These are phyloP conservation scores for Ustilago crameri DNA, from an alignment of 1,284 basidiomycete species.

Conservation along the genomic window DNA sequence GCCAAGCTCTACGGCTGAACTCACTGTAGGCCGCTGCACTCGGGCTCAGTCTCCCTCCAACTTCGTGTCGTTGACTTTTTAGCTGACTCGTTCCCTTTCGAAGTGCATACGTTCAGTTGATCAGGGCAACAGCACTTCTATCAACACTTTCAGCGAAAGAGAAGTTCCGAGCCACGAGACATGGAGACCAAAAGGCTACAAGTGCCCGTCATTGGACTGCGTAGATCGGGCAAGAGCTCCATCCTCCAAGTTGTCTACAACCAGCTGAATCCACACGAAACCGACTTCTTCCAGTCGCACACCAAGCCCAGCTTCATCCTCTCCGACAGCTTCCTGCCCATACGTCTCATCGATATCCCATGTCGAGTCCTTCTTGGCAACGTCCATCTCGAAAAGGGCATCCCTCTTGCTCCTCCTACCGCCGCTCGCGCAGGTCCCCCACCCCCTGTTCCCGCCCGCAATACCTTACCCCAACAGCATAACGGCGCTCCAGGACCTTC, in stretches of 20 bases:
- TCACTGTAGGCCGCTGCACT: too few species aligned
- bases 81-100: background rate
- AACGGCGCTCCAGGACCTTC: conserved; percentile 1
- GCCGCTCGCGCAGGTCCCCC: conserved; percentile 27
- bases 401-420: conserved; percentile 24
- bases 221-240: conserved; percentile 84
- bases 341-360: conserved; percentile 96
- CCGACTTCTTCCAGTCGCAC: conserved; percentile 83
- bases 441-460: conserved; percentile 36
- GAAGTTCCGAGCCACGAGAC: background rate
- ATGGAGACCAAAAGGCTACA: conserved; percentile 42
- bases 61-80: too few species aligned
- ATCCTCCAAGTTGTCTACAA: conserved; percentile 92
- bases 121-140: too few species aligned
- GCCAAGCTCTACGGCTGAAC: too few species aligned
- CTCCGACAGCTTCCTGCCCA: conserved; percentile 83
- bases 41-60: too few species aligned
- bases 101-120: background rate
- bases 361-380: conserved; percentile 74
- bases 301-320: conserved; percentile 35
- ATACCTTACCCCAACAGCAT: conserved; percentile 11
- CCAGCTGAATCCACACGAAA: conserved; percentile 82
- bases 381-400: conserved; percentile 36
- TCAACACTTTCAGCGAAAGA: too few species aligned
- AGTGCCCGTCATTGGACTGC: conserved; percentile 45